Evolutionary conservation across 1,284 basidiomycete species (phyloP).

Genomic region (Trametes polyzona): DNA sequence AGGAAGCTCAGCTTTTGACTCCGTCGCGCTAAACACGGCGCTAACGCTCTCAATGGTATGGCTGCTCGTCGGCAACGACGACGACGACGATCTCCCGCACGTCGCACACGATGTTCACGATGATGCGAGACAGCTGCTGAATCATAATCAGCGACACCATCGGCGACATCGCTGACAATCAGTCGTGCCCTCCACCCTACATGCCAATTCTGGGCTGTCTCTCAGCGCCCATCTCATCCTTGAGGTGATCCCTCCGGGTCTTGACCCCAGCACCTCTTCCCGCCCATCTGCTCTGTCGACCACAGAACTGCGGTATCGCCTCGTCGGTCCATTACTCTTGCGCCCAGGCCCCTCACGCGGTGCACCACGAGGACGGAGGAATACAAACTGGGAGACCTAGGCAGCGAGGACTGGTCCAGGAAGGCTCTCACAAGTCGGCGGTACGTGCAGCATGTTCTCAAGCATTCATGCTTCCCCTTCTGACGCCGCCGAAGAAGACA

Average conservation of each 20-base stretch:
- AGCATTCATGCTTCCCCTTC: not conserved
- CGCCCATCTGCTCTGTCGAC: not conserved
- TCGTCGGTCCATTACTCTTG: not conserved
- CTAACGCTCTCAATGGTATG: not conserved
- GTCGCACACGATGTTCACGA: not conserved
- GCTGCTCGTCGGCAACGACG: constrained; percentile 1
- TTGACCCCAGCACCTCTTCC: not conserved
- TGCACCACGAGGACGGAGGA: not conserved
- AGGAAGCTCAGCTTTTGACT: not conserved
- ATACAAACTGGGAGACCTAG: not conserved
- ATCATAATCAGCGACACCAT: constrained; percentile 11
- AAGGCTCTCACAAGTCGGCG: constrained; percentile 2
- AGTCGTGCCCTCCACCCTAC: constrained; percentile 21
- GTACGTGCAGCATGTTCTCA: not conserved
- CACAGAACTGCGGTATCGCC: not conserved
- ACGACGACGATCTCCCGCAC: not conserved
- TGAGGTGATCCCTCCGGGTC: not conserved
- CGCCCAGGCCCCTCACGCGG: not conserved
- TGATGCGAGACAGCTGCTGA: not conserved
- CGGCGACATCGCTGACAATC: constrained; percentile 23
- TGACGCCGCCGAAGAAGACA: constrained; percentile 1
- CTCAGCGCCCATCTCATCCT: constrained; percentile 1
- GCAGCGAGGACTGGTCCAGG: not conserved
- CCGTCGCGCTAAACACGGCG: not conserved
- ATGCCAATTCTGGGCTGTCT: constrained; percentile 4